Conservation (phyloP, 2,329 filamentous ascomycete genomes). For the Venturia oleaginea region DNA sequence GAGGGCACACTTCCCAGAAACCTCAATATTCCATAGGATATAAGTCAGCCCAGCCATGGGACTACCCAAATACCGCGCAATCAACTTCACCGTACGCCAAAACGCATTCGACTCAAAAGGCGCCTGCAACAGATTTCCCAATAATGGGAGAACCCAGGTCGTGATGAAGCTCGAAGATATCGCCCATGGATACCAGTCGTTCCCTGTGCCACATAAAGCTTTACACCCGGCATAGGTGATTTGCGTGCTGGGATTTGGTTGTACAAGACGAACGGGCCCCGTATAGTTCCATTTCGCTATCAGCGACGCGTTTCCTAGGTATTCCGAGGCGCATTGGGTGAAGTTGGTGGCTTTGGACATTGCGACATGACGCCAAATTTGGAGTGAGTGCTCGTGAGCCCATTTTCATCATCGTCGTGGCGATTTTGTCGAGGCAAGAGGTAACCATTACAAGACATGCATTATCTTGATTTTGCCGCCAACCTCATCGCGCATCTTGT, state of each 20-base stretch:
- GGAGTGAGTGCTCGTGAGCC: not conserved
- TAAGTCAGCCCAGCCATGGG: slow-evolving; percentile 23
- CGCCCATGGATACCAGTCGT: slow-evolving; percentile 18
- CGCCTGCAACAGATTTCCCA: slow-evolving; percentile 18
- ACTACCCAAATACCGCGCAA: slow-evolving; percentile 21
- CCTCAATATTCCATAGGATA: slow-evolving; percentile 26
- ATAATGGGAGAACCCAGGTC: slow-evolving; percentile 20
- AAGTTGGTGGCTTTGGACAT: slow-evolving; percentile 16
- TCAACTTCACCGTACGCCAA: slow-evolving; percentile 16
- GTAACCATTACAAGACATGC: not conserved
- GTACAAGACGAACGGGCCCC: slow-evolving; percentile 16
- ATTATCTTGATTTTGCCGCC: not conserved
- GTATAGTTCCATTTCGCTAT: slow-evolving; percentile 19
- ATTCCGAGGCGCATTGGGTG: slow-evolving; percentile 18
- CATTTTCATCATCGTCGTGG: not conserved
- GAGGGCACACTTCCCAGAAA: slow-evolving; percentile 23
- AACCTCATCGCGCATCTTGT: not conserved
- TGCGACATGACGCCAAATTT: not conserved
- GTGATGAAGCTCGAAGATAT: slow-evolving; percentile 19
- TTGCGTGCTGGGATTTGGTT: slow-evolving; percentile 9
- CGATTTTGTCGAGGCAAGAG: not conserved
- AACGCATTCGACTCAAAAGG: slow-evolving; percentile 20
- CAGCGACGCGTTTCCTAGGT: slow-evolving; percentile 16
- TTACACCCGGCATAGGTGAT: slow-evolving; percentile 10
- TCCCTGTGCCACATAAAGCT: slow-evolving; percentile 16